Evolutionary conservation across 1,139 yeast genomes (phyloP), one percentile per base, ranked within the genome.

Genomic region (Scheffersomyces segobiensis): DNA sequence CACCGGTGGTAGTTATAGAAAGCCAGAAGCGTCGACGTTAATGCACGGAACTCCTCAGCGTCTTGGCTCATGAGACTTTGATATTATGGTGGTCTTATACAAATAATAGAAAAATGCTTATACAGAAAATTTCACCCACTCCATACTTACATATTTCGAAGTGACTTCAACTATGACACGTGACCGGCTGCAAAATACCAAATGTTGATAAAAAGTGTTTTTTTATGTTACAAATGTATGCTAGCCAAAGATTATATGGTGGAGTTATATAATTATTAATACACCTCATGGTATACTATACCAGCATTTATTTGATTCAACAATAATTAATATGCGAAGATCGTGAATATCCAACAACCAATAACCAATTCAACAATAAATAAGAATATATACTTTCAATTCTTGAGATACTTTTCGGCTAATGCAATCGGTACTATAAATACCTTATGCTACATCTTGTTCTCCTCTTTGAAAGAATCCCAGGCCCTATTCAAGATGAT

Each of bases 401-500:
- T 52, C 42, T 32, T 32, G 32, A 53, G 20, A 48, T 46, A 17
- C 51, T n/a, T 22, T 50, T 49, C 24, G 21, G 20, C 8, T 32
- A 32, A 32, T 32, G 42, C 42, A 10, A 5, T 32, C 42, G 17
- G 12, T 14, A 32, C 39, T 32, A 32, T 32, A 32, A 2, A 32
- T 10, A 10, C 12, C 42, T 32, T 10, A 14, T 10, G 42, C 50
- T 58, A 58, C 22, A 60, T 18, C 7, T 54, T 50, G 66, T 88
- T 88, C 54, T 82, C 81, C 53, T 71, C 77, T 70, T 89, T 92
- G 74, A 93, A 95, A 32, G 74, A 77, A 64, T 93, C 99, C 99
- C 99, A 96, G 1, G 98, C 93, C 64, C 86, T 84, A 71, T 93
- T 93, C 63, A 96, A 78, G 0, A 87, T 81, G 52, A 93, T 89